phyloP scores from a whole-genome alignment of 345 rosid genomes.

The Euphorbia pulcherrima region DNA sequence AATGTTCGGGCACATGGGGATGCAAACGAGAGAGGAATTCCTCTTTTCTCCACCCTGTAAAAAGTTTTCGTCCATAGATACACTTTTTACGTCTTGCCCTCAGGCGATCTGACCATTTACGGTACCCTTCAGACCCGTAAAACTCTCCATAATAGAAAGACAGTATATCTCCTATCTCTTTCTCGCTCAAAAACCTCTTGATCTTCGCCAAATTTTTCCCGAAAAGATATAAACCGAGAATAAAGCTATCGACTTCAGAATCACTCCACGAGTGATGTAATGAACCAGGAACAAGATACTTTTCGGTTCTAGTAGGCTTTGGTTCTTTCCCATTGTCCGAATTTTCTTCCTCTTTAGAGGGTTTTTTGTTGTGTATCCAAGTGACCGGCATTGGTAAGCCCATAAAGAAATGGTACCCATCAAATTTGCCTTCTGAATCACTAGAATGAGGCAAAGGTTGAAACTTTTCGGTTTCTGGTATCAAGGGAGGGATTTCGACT shows the following conservation, averaged over 20 bases:
- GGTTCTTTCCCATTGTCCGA: conserved; percentile 28
- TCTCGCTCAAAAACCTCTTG: conserved; percentile 43
- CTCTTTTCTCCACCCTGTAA: conserved; percentile 72
- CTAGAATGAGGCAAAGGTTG: conserved; percentile 37
- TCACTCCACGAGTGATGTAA: conserved; percentile 39
- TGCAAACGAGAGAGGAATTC: conserved; percentile 59
- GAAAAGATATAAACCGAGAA: conserved; percentile 58
- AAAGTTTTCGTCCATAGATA: conserved; percentile 49
- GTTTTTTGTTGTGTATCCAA: conserved; percentile 33
- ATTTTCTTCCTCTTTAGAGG: conserved; percentile 17
- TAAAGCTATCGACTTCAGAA: conserved; percentile 42
- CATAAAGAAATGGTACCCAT: conserved; percentile 38
- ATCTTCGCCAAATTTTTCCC: conserved; percentile 50
- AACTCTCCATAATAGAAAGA: conserved; percentile 60
- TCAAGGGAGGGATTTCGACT: conserved; percentile 55
- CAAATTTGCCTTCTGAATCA: conserved; percentile 28
- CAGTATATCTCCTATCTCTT: conserved; percentile 46
- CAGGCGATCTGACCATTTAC: conserved; percentile 54
- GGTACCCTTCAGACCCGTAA: conserved; percentile 43
- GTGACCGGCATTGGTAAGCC: conserved; percentile 48
- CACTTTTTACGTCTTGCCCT: conserved; percentile 46
- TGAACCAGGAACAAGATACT: conserved; percentile 35
- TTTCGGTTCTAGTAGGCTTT: conserved; percentile 23
- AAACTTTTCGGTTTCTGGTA: conserved; percentile 39
- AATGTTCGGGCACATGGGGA: conserved; percentile 38